Evolutionary conservation across 78 protist genomes (phyloP), one percentile per base, ranked within the genome.

Genomic region (Neovahlkampfia damariscottae): DNA sequence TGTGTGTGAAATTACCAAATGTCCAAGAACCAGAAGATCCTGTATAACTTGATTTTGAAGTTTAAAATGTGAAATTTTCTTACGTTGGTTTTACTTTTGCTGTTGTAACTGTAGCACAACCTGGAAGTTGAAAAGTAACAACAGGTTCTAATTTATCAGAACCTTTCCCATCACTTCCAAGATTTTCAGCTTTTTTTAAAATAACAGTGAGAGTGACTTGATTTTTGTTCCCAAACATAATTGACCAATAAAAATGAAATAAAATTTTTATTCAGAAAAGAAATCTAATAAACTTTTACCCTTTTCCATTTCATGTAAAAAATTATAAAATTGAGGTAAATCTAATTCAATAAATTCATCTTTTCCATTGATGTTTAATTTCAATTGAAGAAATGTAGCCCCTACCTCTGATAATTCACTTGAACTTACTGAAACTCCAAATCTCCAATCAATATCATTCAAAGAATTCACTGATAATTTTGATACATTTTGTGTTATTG

Each of bases 381-480:
- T 50, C 19, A 50, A 19, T 50, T 50, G 62, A n/a, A 50, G 19
- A 50, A 50, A 50, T n/a, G 62, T 50, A n/a, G 34, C 19, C 19
- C 62, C 62, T 19, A 50, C 62, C 19, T 19, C 19, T 50, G 62
- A 50, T n/a, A 50, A 19, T 19, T 50, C 62, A 19, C 62, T 50
- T 19, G 34, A n/a, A 19, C 34, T n/a, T 19, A 19, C 62, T 50
- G 62, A n/a, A n/a, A 50, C 62, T 50, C 62, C 62, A 50, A 50
- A 50, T 50, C 62, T 50, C 62, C 62, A 50, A 50, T 50, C 62
- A 19, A 50, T n/a, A 50, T 50, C 62, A n/a, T 50, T 50, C 62
- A 50, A 50, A n/a, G 62, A 19, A 19, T 50, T 50, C 19, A 50
- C 62, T n/a, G 62, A 50, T n/a, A 50, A 19, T 50, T 19, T 50